These are phyloP conservation scores for Cryptococcus neoformans DNA, from an alignment of 1,284 basidiomycete genomes.

Conservation along the genomic window DNA sequence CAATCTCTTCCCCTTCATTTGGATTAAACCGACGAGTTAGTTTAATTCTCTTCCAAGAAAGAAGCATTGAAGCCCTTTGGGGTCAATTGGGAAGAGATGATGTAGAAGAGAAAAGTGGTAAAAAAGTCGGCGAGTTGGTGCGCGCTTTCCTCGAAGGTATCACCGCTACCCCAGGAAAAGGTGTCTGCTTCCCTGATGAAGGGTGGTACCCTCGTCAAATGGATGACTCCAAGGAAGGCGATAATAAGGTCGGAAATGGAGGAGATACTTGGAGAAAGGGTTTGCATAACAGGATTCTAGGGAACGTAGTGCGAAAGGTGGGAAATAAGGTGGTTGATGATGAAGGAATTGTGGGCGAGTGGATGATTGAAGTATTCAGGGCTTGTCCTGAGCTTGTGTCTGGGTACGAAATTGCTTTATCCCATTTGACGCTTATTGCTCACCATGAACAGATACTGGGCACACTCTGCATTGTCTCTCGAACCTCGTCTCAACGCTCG, in stretches of 20 bases:
- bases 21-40: conserved; percentile 37
- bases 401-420: conserved; percentile 54
- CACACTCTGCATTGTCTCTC: conserved; percentile 66
- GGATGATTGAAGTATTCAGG: conserved; percentile 70
- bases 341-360: conserved; percentile 70
- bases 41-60: conserved; percentile 44
- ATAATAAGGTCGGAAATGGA: conserved; percentile 36
- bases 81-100: conserved; percentile 74
- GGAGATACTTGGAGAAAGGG: conserved; percentile 51
- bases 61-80: conserved; percentile 67
- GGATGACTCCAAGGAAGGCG: conserved; percentile 26
- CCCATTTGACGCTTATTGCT: conserved; percentile 21
- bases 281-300: conserved; percentile 65
- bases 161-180: conserved; percentile 76
- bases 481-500: conserved; percentile 83
- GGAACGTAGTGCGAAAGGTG: conserved; percentile 23
- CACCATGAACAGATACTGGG: conserved; percentile 63
- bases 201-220: conserved; percentile 80
- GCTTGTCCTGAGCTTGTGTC: conserved; percentile 84
- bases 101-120: conserved; percentile 53
- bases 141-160: conserved; percentile 82
- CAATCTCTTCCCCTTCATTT: conserved; percentile 25
- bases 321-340: conserved; percentile 72
- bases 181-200: conserved; percentile 81
- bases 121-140: conserved; percentile 69